Evolutionary conservation across 2,329 filamentous ascomycete genomes (phyloP).

Genomic region (Daldinia sp.): DNA sequence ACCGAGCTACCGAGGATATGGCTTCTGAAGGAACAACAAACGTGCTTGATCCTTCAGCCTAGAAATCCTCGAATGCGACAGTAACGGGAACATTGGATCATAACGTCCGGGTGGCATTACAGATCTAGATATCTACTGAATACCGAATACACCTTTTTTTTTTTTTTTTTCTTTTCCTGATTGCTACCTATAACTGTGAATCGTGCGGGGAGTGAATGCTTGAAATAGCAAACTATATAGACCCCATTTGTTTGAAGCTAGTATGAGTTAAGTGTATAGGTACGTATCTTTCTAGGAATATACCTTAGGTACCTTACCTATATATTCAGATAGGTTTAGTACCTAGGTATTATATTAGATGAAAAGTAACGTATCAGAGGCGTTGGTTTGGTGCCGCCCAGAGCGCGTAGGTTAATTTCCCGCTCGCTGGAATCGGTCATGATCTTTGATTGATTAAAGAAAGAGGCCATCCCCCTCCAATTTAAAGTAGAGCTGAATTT

Average conservation of each 20-base stretch:
- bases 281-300: too few species aligned
- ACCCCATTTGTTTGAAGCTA: background rate
- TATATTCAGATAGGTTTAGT: background rate
- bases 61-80: constrained; percentile 12
- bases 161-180: background rate
- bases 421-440: constrained; percentile 13
- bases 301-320: too few species aligned
- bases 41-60: constrained; percentile 15
- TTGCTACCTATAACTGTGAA: constrained; percentile 8
- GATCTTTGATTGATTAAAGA: constrained; percentile 14
- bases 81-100: constrained; percentile 1
- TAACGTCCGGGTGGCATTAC: background rate
- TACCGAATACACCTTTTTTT: background rate
- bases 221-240: constrained; percentile 16
- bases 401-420: constrained; percentile 31
- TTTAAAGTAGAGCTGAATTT: constrained; percentile 26
- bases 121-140: background rate
- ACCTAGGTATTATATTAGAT: background rate
- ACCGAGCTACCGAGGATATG: constrained; percentile 14
- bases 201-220: constrained; percentile 6
- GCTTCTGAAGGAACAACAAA: constrained; percentile 23
- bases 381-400: constrained; percentile 4
- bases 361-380: constrained; percentile 1
- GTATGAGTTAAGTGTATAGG: background rate
- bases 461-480: constrained; percentile 22